Conservation (phyloP, 257 asterid genomes). For the Euphrasia confusa region DNA sequence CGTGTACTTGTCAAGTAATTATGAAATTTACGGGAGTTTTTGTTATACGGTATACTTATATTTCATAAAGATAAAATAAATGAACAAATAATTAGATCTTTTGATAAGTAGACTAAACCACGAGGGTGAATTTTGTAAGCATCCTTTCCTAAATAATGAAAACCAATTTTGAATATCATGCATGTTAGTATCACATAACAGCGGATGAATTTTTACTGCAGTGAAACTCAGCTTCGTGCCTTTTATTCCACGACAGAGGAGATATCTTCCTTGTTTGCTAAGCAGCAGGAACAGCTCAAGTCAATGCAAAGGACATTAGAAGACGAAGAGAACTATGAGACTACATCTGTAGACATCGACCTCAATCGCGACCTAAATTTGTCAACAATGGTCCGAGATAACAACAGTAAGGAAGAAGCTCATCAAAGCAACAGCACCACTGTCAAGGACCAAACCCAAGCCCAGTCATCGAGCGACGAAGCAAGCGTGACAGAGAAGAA, state of each 20-base stretch:
- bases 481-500: constrained; percentile 77
- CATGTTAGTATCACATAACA: not conserved
- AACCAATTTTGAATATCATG: too few relatives aligned
- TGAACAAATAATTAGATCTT: too few relatives aligned
- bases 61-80: too few relatives aligned
- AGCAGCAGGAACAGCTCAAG: constrained; percentile 94
- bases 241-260: constrained; percentile 98
- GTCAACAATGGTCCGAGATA: constrained; percentile 29
- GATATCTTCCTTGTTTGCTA: constrained; percentile 66
- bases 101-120: too few relatives aligned
- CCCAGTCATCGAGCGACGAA: constrained; percentile 58
- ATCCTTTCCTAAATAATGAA: too few relatives aligned
- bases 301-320: constrained; percentile 94
- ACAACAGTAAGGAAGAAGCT: constrained; percentile 29
- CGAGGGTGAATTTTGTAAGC: too few relatives aligned
- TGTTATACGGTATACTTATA: too few relatives aligned
- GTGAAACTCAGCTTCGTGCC: constrained; percentile 96
- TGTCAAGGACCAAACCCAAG: constrained; percentile 34
- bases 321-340: constrained; percentile 77
- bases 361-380: constrained; percentile 34
- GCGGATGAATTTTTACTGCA: constrained; percentile 30
- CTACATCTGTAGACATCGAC: constrained; percentile 62
- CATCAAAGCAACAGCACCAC: constrained; percentile 28
- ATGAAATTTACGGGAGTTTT: too few relatives aligned
- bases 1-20: too few relatives aligned